Base-by-base conservation (phyloP, 805 yeast genomes). In the Candida yuanshanica region DNA sequence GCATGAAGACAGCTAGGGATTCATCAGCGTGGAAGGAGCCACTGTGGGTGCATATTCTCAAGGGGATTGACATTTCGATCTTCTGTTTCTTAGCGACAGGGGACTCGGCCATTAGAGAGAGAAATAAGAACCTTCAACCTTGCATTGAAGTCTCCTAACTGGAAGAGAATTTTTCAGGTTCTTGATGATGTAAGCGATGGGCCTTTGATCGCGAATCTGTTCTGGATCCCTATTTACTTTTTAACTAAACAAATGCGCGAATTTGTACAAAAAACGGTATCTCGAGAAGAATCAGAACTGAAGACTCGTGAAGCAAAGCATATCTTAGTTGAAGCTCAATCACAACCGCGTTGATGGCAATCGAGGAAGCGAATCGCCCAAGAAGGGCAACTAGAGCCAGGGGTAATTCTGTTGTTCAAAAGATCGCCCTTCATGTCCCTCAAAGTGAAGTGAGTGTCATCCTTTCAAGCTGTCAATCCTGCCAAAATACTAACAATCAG, bases 21-120 rank as follows among this genome's bases (percentile, higher is more conserved):
- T 93, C 99, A 62, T 93, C 99, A 10, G 98, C 98, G 59, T 93
- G 99, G 72, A 93, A 93, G 0, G 89, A 75, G 7, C 99, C 99
- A 37, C 90, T 83, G 55, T 85, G 95, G 11, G 96, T 90, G 58
- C 96, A 91, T 43, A 90, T 85, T 55, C 77, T 79, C 45, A 79
- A 59, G 57, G 68, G 60, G 41, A 47, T 39, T 43, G 45, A 44
- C 48, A 43, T 44, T 7, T 45, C 50, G 23, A 45, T 44, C 37
- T 62, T 63, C 45, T 55, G 65, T 50, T 52, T 59, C 53, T 60
- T 60, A 22, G 16, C 9, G 9, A 44, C 47, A 18, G 52, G 50
- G 9, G 37, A 26, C 9, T 33, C 27, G 11, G 12, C 31, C 31
- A 27, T 27, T 27, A 27, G 31, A 27, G 4, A 26, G n/a, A 27